Evolutionary conservation across 139 green algal species (phyloP), one percentile per base, ranked within the genome.

Genomic region (Volvox reticuliferus): DNA sequence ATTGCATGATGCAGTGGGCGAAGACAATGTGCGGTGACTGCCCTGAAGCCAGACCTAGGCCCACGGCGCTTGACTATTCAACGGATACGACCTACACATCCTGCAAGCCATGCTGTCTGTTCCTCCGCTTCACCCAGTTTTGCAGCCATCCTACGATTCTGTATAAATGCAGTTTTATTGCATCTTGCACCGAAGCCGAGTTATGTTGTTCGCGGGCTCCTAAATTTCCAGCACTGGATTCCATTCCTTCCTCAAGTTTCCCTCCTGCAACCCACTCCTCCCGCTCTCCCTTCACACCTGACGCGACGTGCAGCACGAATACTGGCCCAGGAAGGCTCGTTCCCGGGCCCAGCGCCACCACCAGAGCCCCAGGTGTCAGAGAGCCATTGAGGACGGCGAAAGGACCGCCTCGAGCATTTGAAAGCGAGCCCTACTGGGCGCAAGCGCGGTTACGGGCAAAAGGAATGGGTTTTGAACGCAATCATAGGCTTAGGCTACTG

Each of bases 361-460:
- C 94, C 16, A 97, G 62, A 1, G 87, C 95, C 79, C 98, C 96
- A 1, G 36, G 67, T 13, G 96, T 96, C 2, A 93, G 83, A 0
- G 93, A 94, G 69, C 95, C 94, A 89, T 99, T 99, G 26, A 99
- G 82, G 0, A 94, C 75, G 18, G 97, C 94, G 91, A 99, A 98
- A 26, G 96, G 94, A 6, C 96, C 95, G 68, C 96, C 96, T 16
- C 93, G 84, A 0, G 36, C 50, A 24, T 80, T 87, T 2, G 96
- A 96, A 62, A 96, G 94, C 3, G 63, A 67, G 50, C 96, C 97
- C 96, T 96, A 93, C 55, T 75, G 21, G 36, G 65, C 44, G 12
- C 12, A 28, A 24, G 65, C 21, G 12, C 21, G 16, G 65, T 5
- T 5, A 73, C 2, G 12, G 65, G 12, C 65, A 16, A 24, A 55